Evolutionary conservation across 2,329 filamentous ascomycete genomes (phyloP), one percentile per base, ranked within the genome.

Genomic region (Domatiomyces catenatus): DNA sequence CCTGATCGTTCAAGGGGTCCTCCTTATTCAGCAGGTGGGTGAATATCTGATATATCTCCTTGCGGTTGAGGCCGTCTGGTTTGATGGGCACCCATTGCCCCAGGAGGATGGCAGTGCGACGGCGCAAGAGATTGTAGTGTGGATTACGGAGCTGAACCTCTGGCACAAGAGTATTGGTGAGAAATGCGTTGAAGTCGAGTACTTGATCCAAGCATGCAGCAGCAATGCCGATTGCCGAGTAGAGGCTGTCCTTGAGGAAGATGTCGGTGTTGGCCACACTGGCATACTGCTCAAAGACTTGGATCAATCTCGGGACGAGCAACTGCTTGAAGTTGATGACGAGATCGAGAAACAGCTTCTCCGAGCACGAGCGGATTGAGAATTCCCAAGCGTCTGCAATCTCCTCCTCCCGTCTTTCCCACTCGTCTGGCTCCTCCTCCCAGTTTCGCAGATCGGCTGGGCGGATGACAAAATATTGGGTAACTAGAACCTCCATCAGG

Each of bases 341-440:
- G 17, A 98, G 77, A 60, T 95, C 89, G 58, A 95, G 75, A 66
- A 96, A 94, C 12, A 98, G 74, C 66, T 89, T 93, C 67, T 98
- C 92, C 0, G 92, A 83, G 63, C 90, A 96, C 2, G 89, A 86
- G 28, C 90, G 81, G 49, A 96, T 83, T 52, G 90, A 86, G 71
- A 89, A 95, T 61, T 96, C 88, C 76, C 85, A 96, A 1, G 84
- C 86, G 58, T 87, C 85, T 36, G 84, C 81, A 52, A 86, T 79
- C 53, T 83, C 84, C 61, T 93, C 87, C 69, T 95, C 88, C 60
- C 83, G 81, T 56, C 85, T 82, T 65, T 95, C 90, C 89, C 92
- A 98, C 49, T 93, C 88, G 64, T 98, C 87, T 0, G 90, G 87
- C 52, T 94, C 88, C 62, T 93, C 84, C 63, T 93, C 84, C 92